Conservation (phyloP, 1,284 basidiomycete genomes). For the Xerocomus amazonicus region DNA sequence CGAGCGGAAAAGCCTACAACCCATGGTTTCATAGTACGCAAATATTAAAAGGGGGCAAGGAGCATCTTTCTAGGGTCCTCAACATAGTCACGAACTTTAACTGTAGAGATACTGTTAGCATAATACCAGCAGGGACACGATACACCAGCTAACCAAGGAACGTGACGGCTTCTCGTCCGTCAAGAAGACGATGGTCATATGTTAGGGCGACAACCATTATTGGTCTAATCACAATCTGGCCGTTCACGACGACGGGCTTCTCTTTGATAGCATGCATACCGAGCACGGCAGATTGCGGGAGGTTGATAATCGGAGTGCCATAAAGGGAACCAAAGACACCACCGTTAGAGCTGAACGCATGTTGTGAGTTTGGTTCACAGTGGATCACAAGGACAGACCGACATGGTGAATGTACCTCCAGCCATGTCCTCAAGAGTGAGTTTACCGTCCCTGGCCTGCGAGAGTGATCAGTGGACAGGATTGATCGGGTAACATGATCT, state of each 20-base stretch:
- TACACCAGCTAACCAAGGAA: constrained; percentile 78
- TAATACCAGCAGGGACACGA: constrained; percentile 1
- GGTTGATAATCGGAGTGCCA: constrained; percentile 97
- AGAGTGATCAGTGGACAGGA: constrained; percentile 5
- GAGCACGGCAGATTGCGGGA: constrained; percentile 92
- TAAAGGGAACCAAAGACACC: constrained; percentile 97
- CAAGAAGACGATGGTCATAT: constrained; percentile 94
- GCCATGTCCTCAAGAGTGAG: constrained; percentile 96
- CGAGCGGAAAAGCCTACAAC: constrained; percentile 8
- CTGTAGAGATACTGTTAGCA: constrained; percentile 33
- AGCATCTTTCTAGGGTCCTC: constrained; percentile 60
- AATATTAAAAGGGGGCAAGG: constrained; percentile 33
- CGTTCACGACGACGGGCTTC: constrained; percentile 87
- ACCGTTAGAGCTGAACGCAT: constrained; percentile 80
- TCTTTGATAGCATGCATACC: constrained; percentile 99
- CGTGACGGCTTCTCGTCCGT: constrained; percentile 94
- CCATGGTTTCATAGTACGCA: constrained; percentile 3
- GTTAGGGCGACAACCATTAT: constrained; percentile 96
- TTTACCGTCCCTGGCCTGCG: constrained; percentile 88
- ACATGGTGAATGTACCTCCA: constrained; percentile 98
- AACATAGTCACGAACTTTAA: constrained; percentile 58
- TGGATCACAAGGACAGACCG: constrained; percentile 27
- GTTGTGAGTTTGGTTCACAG: constrained; percentile 1
- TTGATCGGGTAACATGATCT: constrained; percentile 5
- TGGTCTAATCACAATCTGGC: constrained; percentile 92